Evolutionary conservation across 306 rosid species (phyloP).

Genomic region (Citrullus amarus): DNA sequence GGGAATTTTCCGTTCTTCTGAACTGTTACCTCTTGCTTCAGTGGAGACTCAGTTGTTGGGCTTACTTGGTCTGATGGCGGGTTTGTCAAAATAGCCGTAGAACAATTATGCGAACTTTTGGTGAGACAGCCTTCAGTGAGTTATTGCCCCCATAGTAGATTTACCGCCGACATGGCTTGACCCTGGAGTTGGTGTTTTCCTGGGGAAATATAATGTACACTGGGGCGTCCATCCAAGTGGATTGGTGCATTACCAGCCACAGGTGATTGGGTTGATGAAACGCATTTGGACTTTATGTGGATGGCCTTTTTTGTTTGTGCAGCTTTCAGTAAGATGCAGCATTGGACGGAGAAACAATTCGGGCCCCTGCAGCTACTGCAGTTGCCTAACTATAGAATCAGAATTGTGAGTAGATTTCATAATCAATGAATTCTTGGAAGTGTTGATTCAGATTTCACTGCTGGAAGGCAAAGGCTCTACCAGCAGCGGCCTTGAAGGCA

Average conservation of each 20-base stretch:
- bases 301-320: conserved; percentile 30
- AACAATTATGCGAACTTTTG: conserved; percentile 13
- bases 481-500: conserved; percentile 6
- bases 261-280: conserved; percentile 22
- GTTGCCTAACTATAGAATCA: conserved; percentile 32
- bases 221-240: conserved; percentile 29
- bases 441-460: conserved; percentile 20
- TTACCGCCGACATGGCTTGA: conserved; percentile 11
- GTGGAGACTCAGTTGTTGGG: conserved; percentile 15
- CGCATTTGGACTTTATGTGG: conserved; percentile 24
- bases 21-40: conserved; percentile 28
- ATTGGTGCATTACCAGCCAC: conserved; percentile 14
- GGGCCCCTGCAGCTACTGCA: conserved; percentile 51
- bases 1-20: conserved; percentile 14
- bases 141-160: conserved; percentile 7
- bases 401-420: conserved; percentile 27
- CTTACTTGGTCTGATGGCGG: conserved; percentile 17
- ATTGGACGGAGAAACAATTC: conserved; percentile 40
- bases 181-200: conserved; percentile 9
- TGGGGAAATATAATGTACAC: conserved; percentile 14
- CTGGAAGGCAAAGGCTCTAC: conserved; percentile 23
- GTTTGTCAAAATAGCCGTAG: conserved; percentile 10
- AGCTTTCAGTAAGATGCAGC: conserved; percentile 33
- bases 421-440: conserved; percentile 24
- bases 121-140: conserved; percentile 15